Evolutionary conservation across 768 basidiomycete genomes (phyloP), one percentile per base, ranked within the genome.

Genomic region (Podaxis sp.): DNA sequence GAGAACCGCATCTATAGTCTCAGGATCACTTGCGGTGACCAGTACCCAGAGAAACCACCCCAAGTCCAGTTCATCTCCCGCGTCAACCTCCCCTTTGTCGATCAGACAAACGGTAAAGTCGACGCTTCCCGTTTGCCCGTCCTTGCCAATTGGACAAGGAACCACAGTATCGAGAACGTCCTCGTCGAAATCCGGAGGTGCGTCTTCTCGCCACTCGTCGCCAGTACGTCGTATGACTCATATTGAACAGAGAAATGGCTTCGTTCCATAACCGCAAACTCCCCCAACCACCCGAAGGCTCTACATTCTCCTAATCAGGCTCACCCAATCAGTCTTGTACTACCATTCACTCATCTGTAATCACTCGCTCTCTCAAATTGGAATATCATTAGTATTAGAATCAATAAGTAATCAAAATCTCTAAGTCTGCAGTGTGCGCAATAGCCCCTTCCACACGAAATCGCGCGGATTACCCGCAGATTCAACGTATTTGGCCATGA

Each of bases 1-100:
- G 96, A 99, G 84, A 99, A 99, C 78, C 87, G 97, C 58, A 99
- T 99, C 78, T 99, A 98, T 85, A 90, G 88, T 56, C 85, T 99
- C 70, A 91, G 90, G 78, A 96, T 99, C 73, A 79, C 81, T 70
- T 99, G 96, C 70, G 91, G 87, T 55, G 78, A 84, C 1, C 60
- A 71, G 2, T 95, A 95, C 74, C 92, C 93, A 30, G 93, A 96
- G 53, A 60, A 62, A 0, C 91, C 90, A 3, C 96, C 96, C 15
- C 75, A 79, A 17, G 86, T 99, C 61, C 87, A 90, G 65, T 99
- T 99, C 77, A 70, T 91, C 65, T 96, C 92, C 40, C 84, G 87
- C 62, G 93, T 99, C 65, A 97, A 98, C 74, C 83, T 99, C 17
- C 96, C 97, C 2, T 97, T 95, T 73, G 96, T 99, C 67, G 85